Conservation (phyloP, 768 basidiomycete species). For the Pholiota molesta region DNA sequence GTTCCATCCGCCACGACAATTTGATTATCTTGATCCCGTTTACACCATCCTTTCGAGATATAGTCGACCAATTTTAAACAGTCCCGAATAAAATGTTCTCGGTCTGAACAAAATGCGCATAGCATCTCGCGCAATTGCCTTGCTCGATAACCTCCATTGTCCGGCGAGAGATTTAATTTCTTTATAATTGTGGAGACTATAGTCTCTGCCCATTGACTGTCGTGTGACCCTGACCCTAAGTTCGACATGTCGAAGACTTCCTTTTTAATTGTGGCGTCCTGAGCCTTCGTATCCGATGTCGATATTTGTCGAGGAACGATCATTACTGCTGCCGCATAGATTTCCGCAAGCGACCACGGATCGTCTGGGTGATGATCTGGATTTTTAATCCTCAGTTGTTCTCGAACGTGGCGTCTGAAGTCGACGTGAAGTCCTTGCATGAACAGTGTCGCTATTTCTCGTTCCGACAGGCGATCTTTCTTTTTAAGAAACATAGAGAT, state of each 20-base stretch:
- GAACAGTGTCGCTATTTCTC: slow-evolving; percentile 8
- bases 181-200: neutral
- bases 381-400: slow-evolving; percentile 12
- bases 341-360: slow-evolving; percentile 8
- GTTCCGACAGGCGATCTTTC: neutral
- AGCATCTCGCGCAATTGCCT: neutral
- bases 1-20: slow-evolving; percentile 11
- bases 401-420: slow-evolving; percentile 4
- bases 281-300: neutral
- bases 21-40: slow-evolving; percentile 1
- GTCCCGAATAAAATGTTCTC: slow-evolving; percentile 1
- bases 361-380: slow-evolving; percentile 16
- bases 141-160: neutral
- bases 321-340: slow-evolving; percentile 10
- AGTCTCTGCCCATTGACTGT: neutral
- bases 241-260: neutral
- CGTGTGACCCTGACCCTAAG: neutral
- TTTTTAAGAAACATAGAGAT: neutral
- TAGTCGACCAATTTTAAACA: slow-evolving; percentile 9
- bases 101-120: slow-evolving; percentile 11
- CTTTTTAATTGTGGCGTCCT: neutral
- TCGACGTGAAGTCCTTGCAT: slow-evolving; percentile 12
- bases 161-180: neutral
- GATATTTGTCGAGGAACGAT: neutral
- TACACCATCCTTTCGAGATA: slow-evolving; percentile 10